Evolutionary conservation across 1,284 basidiomycete species (phyloP), one percentile per base, ranked within the genome.

Genomic region (Malassezia slooffiae): DNA sequence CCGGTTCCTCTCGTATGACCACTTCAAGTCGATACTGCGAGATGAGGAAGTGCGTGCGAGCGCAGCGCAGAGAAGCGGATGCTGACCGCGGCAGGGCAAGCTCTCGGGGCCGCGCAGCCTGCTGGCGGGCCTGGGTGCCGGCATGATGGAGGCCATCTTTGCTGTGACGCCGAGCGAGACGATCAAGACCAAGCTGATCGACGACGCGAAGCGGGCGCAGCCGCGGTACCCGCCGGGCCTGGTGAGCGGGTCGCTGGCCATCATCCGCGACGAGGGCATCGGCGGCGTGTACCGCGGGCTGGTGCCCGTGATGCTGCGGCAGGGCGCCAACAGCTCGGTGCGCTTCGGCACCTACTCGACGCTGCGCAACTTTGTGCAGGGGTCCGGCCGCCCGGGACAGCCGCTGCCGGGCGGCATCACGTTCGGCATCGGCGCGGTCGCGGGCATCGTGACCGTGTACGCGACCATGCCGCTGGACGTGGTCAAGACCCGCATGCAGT

Each of bases 111-210:
- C 57, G 9, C 21, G 19, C 10, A 38, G 49, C 24, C 32, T 48
- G 38, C 17, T 67, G 80, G 88, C 93, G 38, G 91, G 93, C 29
- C 74, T 97, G 4, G 89, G 88, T 32, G 93, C 93, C 2, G 91
- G 93, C 9, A 81, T 93, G 80, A 82, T 77, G 69, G 91, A 97
- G 71, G 90, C 91, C 1, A 70, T 96, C 20, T 80, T 96, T 47
- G 91, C 90, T 1, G 91, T 96, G 5, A 96, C 91, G 0, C 93
- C 91, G 1, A 89, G 85, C 7, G 91, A 97, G 72, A 96, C 91
- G 0, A 95, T 97, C 75, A 97, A 97, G 88, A 97, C 91, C n/a
- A 96, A 96, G 70, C 79, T 96, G 52, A 91, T 97, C 54, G 89
- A 91, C 66, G 91, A 96, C 60, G 80, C 86, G 4, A 87, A 89